Conservation (phyloP, 208 protist genomes). For the Phytomonas francai region DNA sequence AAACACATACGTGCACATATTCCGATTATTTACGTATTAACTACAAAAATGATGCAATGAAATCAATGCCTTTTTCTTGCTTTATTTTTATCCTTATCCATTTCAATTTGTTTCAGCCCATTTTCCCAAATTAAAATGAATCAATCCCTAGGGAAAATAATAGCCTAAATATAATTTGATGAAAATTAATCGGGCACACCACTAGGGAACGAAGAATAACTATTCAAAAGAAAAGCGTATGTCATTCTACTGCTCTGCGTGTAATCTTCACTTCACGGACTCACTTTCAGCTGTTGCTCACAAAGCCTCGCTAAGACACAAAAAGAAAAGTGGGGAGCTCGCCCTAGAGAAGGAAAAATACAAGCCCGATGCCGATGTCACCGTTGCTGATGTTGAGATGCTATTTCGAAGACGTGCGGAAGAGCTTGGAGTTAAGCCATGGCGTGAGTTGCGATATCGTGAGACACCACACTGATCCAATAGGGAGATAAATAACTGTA, state of each 20-base stretch:
- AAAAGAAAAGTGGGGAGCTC: slow-evolving; percentile 59
- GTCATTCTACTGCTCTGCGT: slow-evolving; percentile 58
- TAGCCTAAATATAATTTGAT: not conserved
- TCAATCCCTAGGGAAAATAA: not conserved
- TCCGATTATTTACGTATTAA: not conserved
- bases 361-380: slow-evolving; percentile 61
- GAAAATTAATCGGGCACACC: not conserved
- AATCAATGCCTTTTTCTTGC: slow-evolving; percentile 3
- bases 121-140: slow-evolving; percentile 1
- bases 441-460: slow-evolving; percentile 29
- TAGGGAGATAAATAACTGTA: slow-evolving; percentile 6
- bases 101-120: slow-evolving; percentile 2
- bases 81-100: slow-evolving; percentile 6
- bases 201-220: not conserved
- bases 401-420: slow-evolving; percentile 53
- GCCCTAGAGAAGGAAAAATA: slow-evolving; percentile 43
- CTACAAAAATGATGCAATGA: not conserved
- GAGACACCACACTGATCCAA: slow-evolving; percentile 11
- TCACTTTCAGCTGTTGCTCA: slow-evolving; percentile 45
- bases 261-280: slow-evolving; percentile 57
- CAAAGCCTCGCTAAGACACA: slow-evolving; percentile 52
- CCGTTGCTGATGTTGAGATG: slow-evolving; percentile 54
- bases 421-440: slow-evolving; percentile 40
- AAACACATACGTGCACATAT: not conserved
- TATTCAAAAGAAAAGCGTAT: slow-evolving; percentile 2